These are phyloP conservation scores for Tolypocladium pustulatum DNA, from an alignment of 2,329 filamentous ascomycete genomes.

Conservation along the genomic window DNA sequence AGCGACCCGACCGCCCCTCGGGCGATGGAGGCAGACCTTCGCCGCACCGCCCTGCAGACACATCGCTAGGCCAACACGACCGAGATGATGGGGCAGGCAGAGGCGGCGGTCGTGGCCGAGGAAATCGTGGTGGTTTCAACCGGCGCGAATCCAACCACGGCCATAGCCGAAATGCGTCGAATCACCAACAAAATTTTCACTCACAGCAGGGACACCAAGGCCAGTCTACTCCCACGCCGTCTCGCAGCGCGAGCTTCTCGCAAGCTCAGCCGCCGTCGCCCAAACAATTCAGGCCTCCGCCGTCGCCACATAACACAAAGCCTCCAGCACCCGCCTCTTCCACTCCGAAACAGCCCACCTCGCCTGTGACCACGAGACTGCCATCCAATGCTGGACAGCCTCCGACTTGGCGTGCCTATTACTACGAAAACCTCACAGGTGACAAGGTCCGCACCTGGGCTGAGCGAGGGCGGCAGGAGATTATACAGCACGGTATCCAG, in stretches of 20 bases:
- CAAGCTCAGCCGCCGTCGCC: constrained; percentile 8
- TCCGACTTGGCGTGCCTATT: constrained; percentile 40
- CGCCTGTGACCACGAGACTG: constrained; percentile 9
- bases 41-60: constrained; percentile 51
- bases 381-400: constrained; percentile 12
- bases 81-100: constrained; percentile 37
- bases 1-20: constrained; percentile 41
- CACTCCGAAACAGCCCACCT: constrained; percentile 6
- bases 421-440: constrained; percentile 68
- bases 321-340: constrained; percentile 6
- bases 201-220: constrained; percentile 7
- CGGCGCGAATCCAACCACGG: constrained; percentile 42
- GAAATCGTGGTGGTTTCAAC: constrained; percentile 29
- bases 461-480: constrained; percentile 51
- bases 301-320: constrained; percentile 9
- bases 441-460: constrained; percentile 59
- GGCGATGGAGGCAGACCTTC: constrained; percentile 44
- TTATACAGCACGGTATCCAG: constrained; percentile 54
- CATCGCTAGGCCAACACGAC: constrained; percentile 46
- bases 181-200: constrained; percentile 8
- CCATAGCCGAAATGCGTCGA: constrained; percentile 15
- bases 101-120: constrained; percentile 36
- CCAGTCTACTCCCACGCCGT: constrained; percentile 7
- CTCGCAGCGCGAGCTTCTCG: constrained; percentile 1
- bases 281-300: constrained; percentile 9